A percentile compares a stretch with the other conserved stretches of the same genome.
phyloP scores from a whole-genome alignment of 106 monocot genomes.

The Acanthochlamys bracteata region DNA sequence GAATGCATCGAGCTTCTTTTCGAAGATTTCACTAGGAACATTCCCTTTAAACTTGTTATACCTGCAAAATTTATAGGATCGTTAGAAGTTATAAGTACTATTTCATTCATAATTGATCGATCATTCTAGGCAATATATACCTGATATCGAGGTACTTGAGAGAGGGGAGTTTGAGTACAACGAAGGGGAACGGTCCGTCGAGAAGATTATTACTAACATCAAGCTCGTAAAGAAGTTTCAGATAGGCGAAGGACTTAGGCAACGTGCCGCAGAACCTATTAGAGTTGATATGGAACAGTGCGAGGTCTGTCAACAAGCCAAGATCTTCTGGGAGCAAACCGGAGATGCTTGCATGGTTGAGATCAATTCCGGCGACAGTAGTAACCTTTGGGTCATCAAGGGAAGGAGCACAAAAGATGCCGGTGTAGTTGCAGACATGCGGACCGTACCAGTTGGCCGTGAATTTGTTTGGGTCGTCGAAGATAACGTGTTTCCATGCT shows the following conservation, averaged over 20 bases:
- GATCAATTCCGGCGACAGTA: conserved; percentile 38
- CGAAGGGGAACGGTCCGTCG: conserved; percentile 26
- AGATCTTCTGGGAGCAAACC: conserved; percentile 26
- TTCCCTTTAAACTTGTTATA: conserved; percentile 37
- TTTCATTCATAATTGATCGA: no score
- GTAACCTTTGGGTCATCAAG: conserved; percentile 26
- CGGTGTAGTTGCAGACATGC: conserved; percentile 48
- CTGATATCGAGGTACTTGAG: conserved; percentile 37
- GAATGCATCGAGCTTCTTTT: conserved; percentile 38
- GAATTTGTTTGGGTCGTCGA: conserved; percentile 33
- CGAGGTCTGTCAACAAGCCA: conserved; percentile 14
- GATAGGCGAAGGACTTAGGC: not conserved
- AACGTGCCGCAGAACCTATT: conserved; percentile 16
- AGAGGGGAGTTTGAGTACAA: conserved; percentile 27
- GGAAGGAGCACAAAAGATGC: conserved; percentile 40
- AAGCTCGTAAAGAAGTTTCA: conserved; percentile 23
- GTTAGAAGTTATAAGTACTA: no score
- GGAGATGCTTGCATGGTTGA: conserved; percentile 29
- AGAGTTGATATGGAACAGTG: conserved; percentile 24
- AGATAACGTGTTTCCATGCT: conserved; percentile 35
- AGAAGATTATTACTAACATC: conserved; percentile 36
- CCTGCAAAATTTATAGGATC: no score
- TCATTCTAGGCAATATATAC: no score
- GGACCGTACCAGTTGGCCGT: conserved; percentile 47
- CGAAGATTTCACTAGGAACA: conserved; percentile 26